phyloP scores from a whole-genome alignment of 2,329 filamentous ascomycete species.

The Cladosporium sphaerospermum region DNA sequence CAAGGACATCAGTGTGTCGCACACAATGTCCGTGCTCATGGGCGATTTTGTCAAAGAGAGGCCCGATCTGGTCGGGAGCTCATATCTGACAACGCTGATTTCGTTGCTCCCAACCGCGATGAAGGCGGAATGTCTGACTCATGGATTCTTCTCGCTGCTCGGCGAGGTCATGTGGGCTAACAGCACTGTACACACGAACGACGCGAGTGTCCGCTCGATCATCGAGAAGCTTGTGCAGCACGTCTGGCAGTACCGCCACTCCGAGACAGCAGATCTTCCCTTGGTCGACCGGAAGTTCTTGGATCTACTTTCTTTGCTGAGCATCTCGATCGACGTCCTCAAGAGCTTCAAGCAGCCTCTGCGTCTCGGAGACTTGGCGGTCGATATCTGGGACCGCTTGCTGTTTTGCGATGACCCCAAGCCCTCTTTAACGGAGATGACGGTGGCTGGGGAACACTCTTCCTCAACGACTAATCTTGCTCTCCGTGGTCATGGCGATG shows the following conservation, averaged over 20 bases:
- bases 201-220: constrained; percentile 19
- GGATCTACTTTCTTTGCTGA: constrained; percentile 35
- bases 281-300: constrained; percentile 19
- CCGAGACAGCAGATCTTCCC: constrained; percentile 20
- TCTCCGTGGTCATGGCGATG: background rate
- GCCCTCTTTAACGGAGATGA: background rate
- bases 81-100: constrained; percentile 20
- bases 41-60: constrained; percentile 21
- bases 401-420: constrained; percentile 20
- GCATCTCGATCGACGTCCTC: constrained; percentile 25
- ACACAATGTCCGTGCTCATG: constrained; percentile 15
- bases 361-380: constrained; percentile 18
- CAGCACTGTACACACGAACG: constrained; percentile 4
- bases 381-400: constrained; percentile 19
- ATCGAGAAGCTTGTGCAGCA: constrained; percentile 14
- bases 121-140: constrained; percentile 4
- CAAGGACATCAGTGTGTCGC: constrained; percentile 14
- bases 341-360: constrained; percentile 28
- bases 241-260: constrained; percentile 20
- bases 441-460: background rate
- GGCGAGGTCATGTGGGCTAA: constrained; percentile 2
- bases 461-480: background rate
- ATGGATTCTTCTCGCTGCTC: constrained; percentile 18
- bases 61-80: constrained; percentile 14
- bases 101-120: constrained; percentile 19